Evolutionary conservation across 163 green algal genomes (phyloP).

Genomic region (Chloroidium sp.): DNA sequence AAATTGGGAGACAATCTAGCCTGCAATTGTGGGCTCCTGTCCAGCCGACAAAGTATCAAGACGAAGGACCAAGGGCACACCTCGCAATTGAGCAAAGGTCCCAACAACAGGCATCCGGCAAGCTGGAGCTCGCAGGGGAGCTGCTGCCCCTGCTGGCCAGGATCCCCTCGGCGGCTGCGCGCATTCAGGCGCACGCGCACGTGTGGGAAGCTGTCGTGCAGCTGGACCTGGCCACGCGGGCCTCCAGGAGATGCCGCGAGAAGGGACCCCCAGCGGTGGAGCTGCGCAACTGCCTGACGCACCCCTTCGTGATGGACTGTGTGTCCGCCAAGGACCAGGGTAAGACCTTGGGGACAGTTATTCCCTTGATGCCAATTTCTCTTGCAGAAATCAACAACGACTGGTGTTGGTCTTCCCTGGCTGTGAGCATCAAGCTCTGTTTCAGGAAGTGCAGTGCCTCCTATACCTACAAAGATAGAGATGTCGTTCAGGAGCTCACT

Average conservation of each 20-base stretch:
- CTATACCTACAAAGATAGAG: too few species aligned
- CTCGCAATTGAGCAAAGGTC: too few species aligned
- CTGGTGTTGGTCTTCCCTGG: too few species aligned
- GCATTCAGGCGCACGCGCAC: constrained; percentile 22
- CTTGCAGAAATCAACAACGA: too few species aligned
- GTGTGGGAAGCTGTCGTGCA: constrained; percentile 18
- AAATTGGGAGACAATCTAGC: too few species aligned
- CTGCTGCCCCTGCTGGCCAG: constrained; percentile 33
- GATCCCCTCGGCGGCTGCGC: constrained; percentile 16
- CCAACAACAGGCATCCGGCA: constrained; percentile 13
- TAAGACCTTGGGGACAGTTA: not conserved
- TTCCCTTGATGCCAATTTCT: too few species aligned
- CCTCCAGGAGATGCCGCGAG: constrained; percentile 4
- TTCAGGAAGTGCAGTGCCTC: too few species aligned
- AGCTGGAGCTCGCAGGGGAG: constrained; percentile 22
- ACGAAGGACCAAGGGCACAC: too few species aligned
- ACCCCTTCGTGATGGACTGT: constrained; percentile 31
- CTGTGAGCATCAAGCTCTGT: too few species aligned
- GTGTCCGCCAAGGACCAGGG: constrained; percentile 13
- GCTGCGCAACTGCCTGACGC: constrained; percentile 28
- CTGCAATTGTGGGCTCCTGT: too few species aligned
- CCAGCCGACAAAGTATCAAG: too few species aligned
- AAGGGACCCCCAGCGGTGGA: constrained; percentile 4
- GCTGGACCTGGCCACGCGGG: constrained; percentile 14
- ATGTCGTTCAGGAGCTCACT: too few species aligned